phyloP scores from a whole-genome alignment of 257 asterid genomes.

The Lycium barbarum region DNA sequence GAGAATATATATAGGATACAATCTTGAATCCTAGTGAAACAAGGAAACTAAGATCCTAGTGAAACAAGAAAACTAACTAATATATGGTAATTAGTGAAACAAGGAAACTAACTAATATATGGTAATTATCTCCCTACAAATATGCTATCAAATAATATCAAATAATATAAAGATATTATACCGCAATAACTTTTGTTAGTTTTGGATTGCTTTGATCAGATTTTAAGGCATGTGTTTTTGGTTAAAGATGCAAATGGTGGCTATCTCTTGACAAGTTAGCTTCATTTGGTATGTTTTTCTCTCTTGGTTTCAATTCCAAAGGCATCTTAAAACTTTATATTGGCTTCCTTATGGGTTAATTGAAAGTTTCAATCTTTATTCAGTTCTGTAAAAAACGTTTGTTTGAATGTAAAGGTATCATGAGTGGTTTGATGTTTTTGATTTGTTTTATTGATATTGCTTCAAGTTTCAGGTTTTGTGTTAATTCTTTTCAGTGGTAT shows the following conservation, averaged over 20 bases:
- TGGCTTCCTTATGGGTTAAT: conserved; percentile 26
- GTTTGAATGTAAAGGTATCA: conserved; percentile 17
- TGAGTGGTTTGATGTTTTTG: not conserved
- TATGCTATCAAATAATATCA: too few species aligned
- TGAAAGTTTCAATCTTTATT: conserved; percentile 40
- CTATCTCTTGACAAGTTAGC: conserved; percentile 47
- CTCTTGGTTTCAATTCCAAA: not conserved
- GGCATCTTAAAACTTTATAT: conserved; percentile 10
- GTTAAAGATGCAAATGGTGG: conserved; percentile 48
- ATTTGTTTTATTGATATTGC: not conserved
- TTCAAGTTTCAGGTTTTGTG: conserved; percentile 23
- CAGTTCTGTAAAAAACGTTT: conserved; percentile 13
- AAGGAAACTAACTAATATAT: too few species aligned
- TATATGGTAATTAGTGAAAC: too few species aligned
- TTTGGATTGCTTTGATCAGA: conserved; percentile 36
- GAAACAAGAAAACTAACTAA: too few species aligned
- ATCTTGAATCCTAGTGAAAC: too few species aligned
- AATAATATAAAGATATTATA: too few species aligned
- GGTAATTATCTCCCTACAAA: too few species aligned
- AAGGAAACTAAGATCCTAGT: too few species aligned
- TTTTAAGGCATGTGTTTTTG: conserved; percentile 44
- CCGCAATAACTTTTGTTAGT: conserved; percentile 33
- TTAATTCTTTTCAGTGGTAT: conserved; percentile 23
- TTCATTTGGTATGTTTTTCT: conserved; percentile 56
- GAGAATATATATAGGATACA: too few species aligned